Conservation (phyloP, 768 basidiomycete species). For the Serendipita vermifera region DNA sequence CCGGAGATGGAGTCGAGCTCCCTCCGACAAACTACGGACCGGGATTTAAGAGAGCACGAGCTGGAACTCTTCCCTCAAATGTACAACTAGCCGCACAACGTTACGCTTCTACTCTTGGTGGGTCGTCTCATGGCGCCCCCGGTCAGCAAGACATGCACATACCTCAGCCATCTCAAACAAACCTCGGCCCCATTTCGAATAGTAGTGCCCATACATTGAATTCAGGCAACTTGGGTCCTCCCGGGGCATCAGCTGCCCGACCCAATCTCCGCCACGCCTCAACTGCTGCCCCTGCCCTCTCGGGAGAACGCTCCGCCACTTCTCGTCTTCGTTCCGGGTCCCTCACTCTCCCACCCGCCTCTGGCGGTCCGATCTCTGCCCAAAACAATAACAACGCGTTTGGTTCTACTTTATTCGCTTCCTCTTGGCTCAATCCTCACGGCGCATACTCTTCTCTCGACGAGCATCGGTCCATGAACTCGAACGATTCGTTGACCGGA, state of each 20-base stretch:
- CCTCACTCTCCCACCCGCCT: slow-evolving; percentile 65
- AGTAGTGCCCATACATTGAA: slow-evolving; percentile 23
- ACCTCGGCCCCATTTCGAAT: slow-evolving; percentile 33
- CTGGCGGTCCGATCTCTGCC: slow-evolving; percentile 24
- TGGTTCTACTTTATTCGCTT: slow-evolving; percentile 70
- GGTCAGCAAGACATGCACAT: slow-evolving; percentile 23
- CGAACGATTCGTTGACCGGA: slow-evolving; percentile 67
- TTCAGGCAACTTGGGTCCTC: slow-evolving; percentile 17
- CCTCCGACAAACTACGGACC: slow-evolving; percentile 68
- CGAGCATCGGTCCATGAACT: slow-evolving; percentile 68
- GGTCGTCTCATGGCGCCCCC: slow-evolving; percentile 9
- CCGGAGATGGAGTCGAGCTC: slow-evolving; percentile 36
- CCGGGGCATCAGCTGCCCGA: slow-evolving; percentile 36
- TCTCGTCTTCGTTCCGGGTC: slow-evolving; percentile 89
- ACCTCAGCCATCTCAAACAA: slow-evolving; percentile 38
- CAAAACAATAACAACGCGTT: slow-evolving; percentile 72
- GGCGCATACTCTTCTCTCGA: slow-evolving; percentile 40
- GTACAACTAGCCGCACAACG: slow-evolving; percentile 77
- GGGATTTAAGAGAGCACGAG: slow-evolving; percentile 88
- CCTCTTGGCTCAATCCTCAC: slow-evolving; percentile 46
- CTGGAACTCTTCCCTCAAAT: slow-evolving; percentile 94
- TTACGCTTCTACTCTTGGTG: slow-evolving; percentile 48
- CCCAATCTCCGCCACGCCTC: slow-evolving; percentile 60
- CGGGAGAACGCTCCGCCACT: slow-evolving; percentile 24
- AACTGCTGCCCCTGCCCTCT: slow-evolving; percentile 40